A percentile compares a stretch with the other conserved stretches of the same genome.
phyloP scores from a whole-genome alignment of 768 basidiomycete genomes.

The Phylloporus arenicola region DNA sequence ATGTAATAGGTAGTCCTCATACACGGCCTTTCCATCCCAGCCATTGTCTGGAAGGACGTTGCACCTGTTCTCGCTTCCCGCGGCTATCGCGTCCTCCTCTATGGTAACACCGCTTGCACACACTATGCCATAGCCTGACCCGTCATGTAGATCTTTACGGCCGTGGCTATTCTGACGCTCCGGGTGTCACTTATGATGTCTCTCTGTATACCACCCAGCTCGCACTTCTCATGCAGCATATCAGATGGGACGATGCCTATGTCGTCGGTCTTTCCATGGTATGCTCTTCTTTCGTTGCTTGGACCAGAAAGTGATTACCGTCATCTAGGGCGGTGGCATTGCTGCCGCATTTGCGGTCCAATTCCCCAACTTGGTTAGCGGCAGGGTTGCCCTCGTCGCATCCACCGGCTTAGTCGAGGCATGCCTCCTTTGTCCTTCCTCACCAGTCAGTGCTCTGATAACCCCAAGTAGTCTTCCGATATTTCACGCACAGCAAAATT shows the following conservation, averaged over 20 bases:
- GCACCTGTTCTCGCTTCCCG: constrained; percentile 55
- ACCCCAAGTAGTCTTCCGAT: constrained; percentile 45
- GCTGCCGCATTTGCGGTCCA: constrained; percentile 64
- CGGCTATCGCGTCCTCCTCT: constrained; percentile 71
- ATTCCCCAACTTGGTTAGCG: constrained; percentile 67
- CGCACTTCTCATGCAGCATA: constrained; percentile 76
- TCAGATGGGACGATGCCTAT: constrained; percentile 63
- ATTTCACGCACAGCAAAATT: constrained; percentile 71
- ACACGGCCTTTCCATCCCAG: constrained; percentile 71
- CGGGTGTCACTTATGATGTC: constrained; percentile 60
- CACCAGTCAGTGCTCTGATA: background rate
- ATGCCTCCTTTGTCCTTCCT: constrained; percentile 3
- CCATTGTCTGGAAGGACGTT: constrained; percentile 74
- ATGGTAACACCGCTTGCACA: constrained; percentile 41
- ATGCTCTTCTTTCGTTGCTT: background rate
- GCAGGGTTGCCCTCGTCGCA: constrained; percentile 61
- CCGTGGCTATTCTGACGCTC: constrained; percentile 79
- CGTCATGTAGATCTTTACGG: constrained; percentile 64
- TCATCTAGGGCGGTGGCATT: constrained; percentile 61
- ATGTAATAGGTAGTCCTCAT: constrained; percentile 60
- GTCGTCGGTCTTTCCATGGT: constrained; percentile 78
- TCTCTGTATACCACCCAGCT: constrained; percentile 69
- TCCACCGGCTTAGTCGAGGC: constrained; percentile 68
- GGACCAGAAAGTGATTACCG: constrained; percentile 9
- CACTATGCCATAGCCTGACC: constrained; percentile 1